phyloP scores from a whole-genome alignment of 2,329 filamentous ascomycete genomes.

The Phaeosphaeriaceae sp. region DNA sequence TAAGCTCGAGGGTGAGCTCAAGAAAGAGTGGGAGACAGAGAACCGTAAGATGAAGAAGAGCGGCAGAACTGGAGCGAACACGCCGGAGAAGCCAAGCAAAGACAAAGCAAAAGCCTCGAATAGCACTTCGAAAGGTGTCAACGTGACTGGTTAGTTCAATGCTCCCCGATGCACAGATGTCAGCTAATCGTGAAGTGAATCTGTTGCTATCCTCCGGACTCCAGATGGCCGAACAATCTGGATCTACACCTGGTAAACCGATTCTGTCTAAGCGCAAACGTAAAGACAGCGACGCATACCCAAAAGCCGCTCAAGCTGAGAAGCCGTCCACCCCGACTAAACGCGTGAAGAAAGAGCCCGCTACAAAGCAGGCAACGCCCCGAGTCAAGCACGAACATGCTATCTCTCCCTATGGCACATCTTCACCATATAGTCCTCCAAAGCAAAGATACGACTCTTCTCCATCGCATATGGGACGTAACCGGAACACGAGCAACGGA shows the following conservation, averaged over 20 bases:
- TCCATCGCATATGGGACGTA: slow-evolving; percentile 6
- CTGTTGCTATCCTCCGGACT: slow-evolving; percentile 4
- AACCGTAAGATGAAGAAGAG: slow-evolving; percentile 56
- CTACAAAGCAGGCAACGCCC: neutral
- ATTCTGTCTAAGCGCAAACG: slow-evolving; percentile 11
- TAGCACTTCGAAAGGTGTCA: slow-evolving; percentile 7
- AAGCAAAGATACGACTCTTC: slow-evolving; percentile 10
- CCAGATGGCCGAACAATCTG: neutral
- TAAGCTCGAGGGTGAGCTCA: slow-evolving; percentile 62
- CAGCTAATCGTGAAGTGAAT: slow-evolving; percentile 7
- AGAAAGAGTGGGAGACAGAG: slow-evolving; percentile 63
- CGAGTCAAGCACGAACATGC: slow-evolving; percentile 1
- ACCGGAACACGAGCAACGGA: neutral
- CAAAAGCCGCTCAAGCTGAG: slow-evolving; percentile 6
- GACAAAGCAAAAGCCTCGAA: neutral
- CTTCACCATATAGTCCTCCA: slow-evolving; percentile 10
- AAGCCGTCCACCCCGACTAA: slow-evolving; percentile 4
- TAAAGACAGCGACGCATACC: neutral
- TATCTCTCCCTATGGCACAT: slow-evolving; percentile 9
- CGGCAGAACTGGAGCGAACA: neutral
- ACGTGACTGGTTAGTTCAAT: slow-evolving; percentile 16
- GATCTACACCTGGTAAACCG: neutral
- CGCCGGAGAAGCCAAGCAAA: neutral
- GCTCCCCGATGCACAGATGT: neutral
- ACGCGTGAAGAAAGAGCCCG: slow-evolving; percentile 7